Evolutionary conservation across 371 early-diverging fungal species (phyloP), one percentile per base, ranked within the genome.

Genomic region (Mucor plumbeus): DNA sequence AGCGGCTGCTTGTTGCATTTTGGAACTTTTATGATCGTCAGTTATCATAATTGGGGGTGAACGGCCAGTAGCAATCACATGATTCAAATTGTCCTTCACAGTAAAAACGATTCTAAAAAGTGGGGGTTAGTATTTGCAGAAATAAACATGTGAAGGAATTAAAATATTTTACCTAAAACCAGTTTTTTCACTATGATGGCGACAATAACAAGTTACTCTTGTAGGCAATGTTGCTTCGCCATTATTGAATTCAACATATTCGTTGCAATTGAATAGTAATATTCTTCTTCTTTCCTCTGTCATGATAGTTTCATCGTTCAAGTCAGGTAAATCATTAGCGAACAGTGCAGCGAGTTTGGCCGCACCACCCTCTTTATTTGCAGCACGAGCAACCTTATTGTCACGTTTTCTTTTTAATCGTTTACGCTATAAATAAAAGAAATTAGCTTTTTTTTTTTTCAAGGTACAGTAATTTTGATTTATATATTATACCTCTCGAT

Each of bases 21-120:
- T 91, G 31, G 84, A 82, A 19, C 91, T 90, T 75, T 94, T 94
- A 82, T 94, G 94, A 74, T 94, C 94, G 69, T 94, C 94, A 9
- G 94, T 94, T 62, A 94, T 93, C 87, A 94, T 85, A 47, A 94
- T 91, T 2, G 94, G 92, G 21, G 94, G 90, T 38, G 94, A 91
- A 34, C 91, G 75, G 17, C 91, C 92, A 17, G 88, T 87, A 14
- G 90, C 91, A 33, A 93, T 73, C 44, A 89, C 86, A 50, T 81
- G 78, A 61, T 85, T 83, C 54, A 74, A 75, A 60, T 74, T 61
- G 68, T 94, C 91, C 19, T 80, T 80, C 58, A 91, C 73, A 43
- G 86, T 82, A 70, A 93, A 88, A 48, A 88, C 88, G 63, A 94
- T 74, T 68, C 84, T 34, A 57, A 60, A 43, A 11, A 55, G 10